phyloP scores from a whole-genome alignment of 1,284 basidiomycete genomes.

The Meira miltonrushii region DNA sequence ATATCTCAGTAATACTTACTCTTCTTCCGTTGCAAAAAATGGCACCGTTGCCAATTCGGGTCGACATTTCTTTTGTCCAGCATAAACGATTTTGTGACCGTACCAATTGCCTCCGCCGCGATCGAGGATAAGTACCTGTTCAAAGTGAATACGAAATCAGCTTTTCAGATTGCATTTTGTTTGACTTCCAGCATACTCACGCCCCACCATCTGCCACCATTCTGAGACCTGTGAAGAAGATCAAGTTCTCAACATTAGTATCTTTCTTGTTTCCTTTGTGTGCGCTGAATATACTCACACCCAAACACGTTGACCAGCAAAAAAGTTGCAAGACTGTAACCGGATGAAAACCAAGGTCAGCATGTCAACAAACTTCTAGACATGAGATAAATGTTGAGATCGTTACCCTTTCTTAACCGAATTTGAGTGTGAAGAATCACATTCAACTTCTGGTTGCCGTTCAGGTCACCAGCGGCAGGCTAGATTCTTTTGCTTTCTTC shows the following conservation, averaged over 20 bases:
- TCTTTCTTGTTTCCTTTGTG: neutral
- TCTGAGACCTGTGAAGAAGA: neutral
- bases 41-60: constrained; percentile 6
- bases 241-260: neutral
- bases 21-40: constrained; percentile 6
- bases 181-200: neutral
- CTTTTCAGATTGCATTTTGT: neutral
- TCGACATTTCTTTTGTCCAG: neutral
- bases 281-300: neutral
- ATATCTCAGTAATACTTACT: neutral
- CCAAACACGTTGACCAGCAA: constrained; percentile 9
- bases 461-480: neutral
- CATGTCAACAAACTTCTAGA: neutral
- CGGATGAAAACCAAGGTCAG: neutral
- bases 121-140: constrained; percentile 8
- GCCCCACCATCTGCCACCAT: constrained; percentile 9
- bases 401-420: too few species aligned
- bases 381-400: too few species aligned
- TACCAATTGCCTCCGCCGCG: constrained; percentile 7
- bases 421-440: too few species aligned
- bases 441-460: too few species aligned
- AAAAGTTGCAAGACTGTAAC: constrained; percentile 4
- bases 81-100: constrained; percentile 8
- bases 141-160: neutral
- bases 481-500: neutral